These are phyloP conservation scores for Aaosphaeria arxii DNA, from an alignment of 2,329 filamentous ascomycete species.

Conservation along the genomic window DNA sequence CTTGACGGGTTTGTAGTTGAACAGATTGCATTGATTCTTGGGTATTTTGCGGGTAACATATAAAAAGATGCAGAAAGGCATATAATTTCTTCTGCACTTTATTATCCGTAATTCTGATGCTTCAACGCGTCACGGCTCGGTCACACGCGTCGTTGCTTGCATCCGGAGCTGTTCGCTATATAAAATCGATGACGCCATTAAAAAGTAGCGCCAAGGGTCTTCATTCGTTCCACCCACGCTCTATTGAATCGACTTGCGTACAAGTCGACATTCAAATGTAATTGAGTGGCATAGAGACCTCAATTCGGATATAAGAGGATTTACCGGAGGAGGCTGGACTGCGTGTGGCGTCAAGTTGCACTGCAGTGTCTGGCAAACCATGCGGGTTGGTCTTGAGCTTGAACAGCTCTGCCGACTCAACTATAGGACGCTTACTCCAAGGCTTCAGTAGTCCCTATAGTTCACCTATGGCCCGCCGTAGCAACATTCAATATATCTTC, in stretches of 20 bases:
- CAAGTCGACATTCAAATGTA: too few species aligned
- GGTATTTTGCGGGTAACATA: background rate
- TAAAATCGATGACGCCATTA: constrained; percentile 26
- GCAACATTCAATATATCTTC: constrained; percentile 78
- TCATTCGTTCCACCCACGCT: too few species aligned
- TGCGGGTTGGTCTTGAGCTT: too few species aligned
- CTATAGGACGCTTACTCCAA: too few species aligned
- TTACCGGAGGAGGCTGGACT: too few species aligned
- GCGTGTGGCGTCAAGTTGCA: too few species aligned
- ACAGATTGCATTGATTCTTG: constrained; percentile 10
- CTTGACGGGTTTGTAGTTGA: constrained; percentile 3
- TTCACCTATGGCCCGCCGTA: constrained; percentile 68
- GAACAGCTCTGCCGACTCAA: too few species aligned
- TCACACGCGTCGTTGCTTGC: constrained; percentile 2
- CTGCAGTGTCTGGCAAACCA: too few species aligned
- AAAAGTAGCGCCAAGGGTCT: constrained; percentile 7
- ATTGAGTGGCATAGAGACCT: too few species aligned
- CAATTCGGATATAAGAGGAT: too few species aligned
- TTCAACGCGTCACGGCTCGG: constrained; percentile 5
- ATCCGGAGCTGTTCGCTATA: constrained; percentile 6
- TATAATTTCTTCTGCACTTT: background rate
- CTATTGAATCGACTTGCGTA: too few species aligned
- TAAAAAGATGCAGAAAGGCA: background rate
- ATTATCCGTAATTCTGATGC: background rate
- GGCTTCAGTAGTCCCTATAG: too few species aligned